Evolutionary conservation across 1,284 basidiomycete genomes (phyloP).

Genomic region (Coriolopsis trogii): DNA sequence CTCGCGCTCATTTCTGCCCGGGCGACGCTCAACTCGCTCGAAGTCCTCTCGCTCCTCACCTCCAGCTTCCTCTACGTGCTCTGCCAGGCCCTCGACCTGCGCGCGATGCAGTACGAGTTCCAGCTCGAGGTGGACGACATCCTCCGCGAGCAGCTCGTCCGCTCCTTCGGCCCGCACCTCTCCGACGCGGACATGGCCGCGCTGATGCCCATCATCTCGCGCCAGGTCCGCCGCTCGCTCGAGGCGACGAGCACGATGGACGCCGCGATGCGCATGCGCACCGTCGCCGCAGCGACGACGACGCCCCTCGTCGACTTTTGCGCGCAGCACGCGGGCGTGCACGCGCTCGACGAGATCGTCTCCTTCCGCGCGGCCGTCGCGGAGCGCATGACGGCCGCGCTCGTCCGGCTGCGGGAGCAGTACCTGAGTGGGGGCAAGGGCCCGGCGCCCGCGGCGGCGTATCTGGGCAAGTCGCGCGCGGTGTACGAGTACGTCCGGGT

Average conservation of each 20-base stretch:
- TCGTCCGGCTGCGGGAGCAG: slow-evolving; percentile 52
- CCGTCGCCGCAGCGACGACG: slow-evolving; percentile 63
- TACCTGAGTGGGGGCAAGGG: slow-evolving; percentile 59
- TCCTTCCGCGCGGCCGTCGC: slow-evolving; percentile 56
- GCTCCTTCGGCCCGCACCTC: slow-evolving; percentile 48
- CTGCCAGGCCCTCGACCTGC: slow-evolving; percentile 83
- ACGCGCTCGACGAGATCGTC: slow-evolving; percentile 41
- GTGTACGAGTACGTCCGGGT: slow-evolving; percentile 75
- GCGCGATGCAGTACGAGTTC: slow-evolving; percentile 72
- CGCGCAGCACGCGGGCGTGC: slow-evolving; percentile 37
- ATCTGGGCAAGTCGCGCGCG: slow-evolving; percentile 63
- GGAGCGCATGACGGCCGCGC: slow-evolving; percentile 44
- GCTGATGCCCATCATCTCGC: slow-evolving; percentile 41
- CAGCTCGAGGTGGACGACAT: slow-evolving; percentile 50
- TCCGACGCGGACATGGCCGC: slow-evolving; percentile 34
- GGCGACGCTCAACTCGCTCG: slow-evolving; percentile 75
- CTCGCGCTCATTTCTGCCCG: slow-evolving; percentile 81
- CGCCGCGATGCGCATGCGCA: slow-evolving; percentile 62
- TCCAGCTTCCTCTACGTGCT: slow-evolving; percentile 78
- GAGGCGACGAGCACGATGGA: slow-evolving; percentile 76
- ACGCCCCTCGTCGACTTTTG: slow-evolving; percentile 64
- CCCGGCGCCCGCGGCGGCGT: slow-evolving; percentile 58
- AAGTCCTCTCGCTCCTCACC: slow-evolving; percentile 74
- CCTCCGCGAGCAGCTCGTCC: slow-evolving; percentile 51
- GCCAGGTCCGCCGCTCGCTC: slow-evolving; percentile 52